Percentiles rank a stretch among this genome's conserved stretches.
Conservation (phyloP, 1,284 basidiomycete genomes). For the Pseudozyma thailandica region DNA sequence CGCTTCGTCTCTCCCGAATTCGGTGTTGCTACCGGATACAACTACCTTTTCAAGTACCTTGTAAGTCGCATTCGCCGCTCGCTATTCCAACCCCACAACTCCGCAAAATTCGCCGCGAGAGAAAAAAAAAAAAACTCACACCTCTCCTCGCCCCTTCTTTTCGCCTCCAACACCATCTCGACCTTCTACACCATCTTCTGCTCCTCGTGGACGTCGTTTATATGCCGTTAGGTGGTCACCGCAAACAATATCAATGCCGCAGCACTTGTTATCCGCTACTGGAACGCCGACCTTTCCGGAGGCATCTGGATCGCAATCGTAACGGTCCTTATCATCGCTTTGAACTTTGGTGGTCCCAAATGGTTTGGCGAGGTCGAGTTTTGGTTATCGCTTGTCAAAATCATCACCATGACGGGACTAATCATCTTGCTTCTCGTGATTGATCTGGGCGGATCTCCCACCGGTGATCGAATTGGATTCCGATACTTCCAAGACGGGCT, state of each 20-base stretch:
- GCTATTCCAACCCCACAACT: background rate
- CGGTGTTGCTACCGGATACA: slow-evolving; percentile 67
- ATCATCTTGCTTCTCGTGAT: slow-evolving; percentile 55
- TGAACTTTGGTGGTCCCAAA: slow-evolving; percentile 71
- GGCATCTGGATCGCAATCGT: slow-evolving; percentile 50
- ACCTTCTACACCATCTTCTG: slow-evolving; percentile 2
- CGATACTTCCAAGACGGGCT: slow-evolving; percentile 72
- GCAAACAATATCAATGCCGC: slow-evolving; percentile 43
- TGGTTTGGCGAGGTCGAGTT: slow-evolving; percentile 73
- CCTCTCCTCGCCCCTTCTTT: background rate
- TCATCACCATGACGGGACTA: slow-evolving; percentile 49
- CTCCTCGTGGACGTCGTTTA: slow-evolving; percentile 64
- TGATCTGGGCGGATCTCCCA: slow-evolving; percentile 70
- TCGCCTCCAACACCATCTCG: background rate
- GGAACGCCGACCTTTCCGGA: slow-evolving; percentile 52
- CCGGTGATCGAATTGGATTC: slow-evolving; percentile 74
- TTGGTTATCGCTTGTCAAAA: slow-evolving; percentile 45
- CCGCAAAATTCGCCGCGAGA: background rate
- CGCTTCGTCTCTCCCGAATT: slow-evolving; percentile 70
- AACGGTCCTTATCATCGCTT: slow-evolving; percentile 47
- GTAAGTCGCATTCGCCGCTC: too few relatives aligned
- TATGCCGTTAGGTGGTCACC: slow-evolving; percentile 24
- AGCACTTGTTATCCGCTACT: slow-evolving; percentile 30
- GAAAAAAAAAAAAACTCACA: background rate
- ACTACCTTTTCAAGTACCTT: slow-evolving; percentile 50